Percentiles rank a stretch among this genome's conserved stretches.
Evolutionary conservation across 75 land plant genomes (phyloP).

Genomic region (Selaginella tamariscina): DNA sequence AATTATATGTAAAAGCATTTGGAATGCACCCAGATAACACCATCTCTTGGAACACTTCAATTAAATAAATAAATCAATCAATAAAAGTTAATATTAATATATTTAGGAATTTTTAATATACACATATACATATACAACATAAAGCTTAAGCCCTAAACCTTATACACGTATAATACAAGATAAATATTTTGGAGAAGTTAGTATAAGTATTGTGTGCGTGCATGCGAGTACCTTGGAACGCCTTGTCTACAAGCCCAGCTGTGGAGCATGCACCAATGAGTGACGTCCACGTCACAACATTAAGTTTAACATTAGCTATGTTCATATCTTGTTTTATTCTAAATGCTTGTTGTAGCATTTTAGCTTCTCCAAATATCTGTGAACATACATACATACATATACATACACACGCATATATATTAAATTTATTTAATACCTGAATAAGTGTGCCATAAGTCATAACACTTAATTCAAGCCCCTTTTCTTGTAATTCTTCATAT

Average conservation of each 20-base stretch:
- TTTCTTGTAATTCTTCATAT: conserved; percentile 34
- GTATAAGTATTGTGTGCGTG: too few species aligned
- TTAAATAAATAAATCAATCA: too few species aligned
- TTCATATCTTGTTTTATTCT: conserved; percentile 64
- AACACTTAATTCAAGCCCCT: conserved; percentile 49
- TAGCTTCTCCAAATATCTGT: conserved; percentile 77
- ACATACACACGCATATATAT: too few species aligned
- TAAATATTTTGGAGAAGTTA: too few species aligned
- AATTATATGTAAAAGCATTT: conserved; percentile 58
- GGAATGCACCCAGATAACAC: conserved; percentile 56
- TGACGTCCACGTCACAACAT: conserved; percentile 74
- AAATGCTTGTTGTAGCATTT: conserved; percentile 60
- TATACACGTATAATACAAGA: too few species aligned
- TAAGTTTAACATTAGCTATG: conserved; percentile 48
- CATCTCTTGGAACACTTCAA: conserved; percentile 71
- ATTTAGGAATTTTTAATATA: too few species aligned
- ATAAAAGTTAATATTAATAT: too few species aligned
- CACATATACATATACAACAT: too few species aligned
- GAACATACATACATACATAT: too few species aligned
- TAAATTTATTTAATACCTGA: conserved; percentile 19
- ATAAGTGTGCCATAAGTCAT: conserved; percentile 65
- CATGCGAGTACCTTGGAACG: too few species aligned
- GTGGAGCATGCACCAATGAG: conserved; percentile 63
- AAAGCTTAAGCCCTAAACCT: too few species aligned
- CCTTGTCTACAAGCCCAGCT: conserved; percentile 54